Evolutionary conservation across 1,284 basidiomycete genomes (phyloP), one percentile per base, ranked within the genome.

Genomic region (Cryptococcus wingfieldii): DNA sequence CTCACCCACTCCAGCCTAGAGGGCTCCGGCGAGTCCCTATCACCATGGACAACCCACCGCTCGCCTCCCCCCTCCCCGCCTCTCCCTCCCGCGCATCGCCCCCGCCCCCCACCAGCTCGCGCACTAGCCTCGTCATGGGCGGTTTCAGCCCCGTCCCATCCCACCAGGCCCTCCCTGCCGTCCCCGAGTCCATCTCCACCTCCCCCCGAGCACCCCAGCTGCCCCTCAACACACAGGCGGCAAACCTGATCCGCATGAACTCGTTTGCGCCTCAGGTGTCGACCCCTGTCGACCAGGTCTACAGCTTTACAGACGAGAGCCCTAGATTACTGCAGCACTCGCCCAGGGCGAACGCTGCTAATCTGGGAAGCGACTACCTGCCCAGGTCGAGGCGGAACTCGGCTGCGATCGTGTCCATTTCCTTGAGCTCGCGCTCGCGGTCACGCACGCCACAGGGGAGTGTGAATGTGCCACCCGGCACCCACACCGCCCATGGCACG

Each of bases 391-490:
- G 71, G 19, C 66, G 71, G 16, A 72, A 74, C 53, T 71, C 69
- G 34, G 69, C 70, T 2, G 73, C 73, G 6, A 67, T 74, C 45
- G 70, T 75, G 16, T 74, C 71, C 4, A 75, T 73, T 55, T 68
- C 68, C 9, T 56, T 72, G 10, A 68, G 68, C 39, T 71, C 71
- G 13, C 62, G 73, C n/a, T 71, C 70, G 2, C 61, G 69, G 13
- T 72, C 71, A 10, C 62, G 69, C 1, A 75, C 73, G 3, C 73
- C 73, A 3, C 59, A 67, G 28, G 69, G 70, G 1, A 63, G 63
- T 46, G 46, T 57, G 10, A 55, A 62, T 4, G 39, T 50, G 3
- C 44, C 66, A 31, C 60, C 66, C 4, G 59, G 45, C 8, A 67
- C 56, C 54, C 71, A 69, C 31, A 47, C 61, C 14, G 62, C 55